Evolutionary conservation across 306 rosid species (phyloP), one percentile per base, ranked within the genome.

Genomic region (Castanospermum australe): DNA sequence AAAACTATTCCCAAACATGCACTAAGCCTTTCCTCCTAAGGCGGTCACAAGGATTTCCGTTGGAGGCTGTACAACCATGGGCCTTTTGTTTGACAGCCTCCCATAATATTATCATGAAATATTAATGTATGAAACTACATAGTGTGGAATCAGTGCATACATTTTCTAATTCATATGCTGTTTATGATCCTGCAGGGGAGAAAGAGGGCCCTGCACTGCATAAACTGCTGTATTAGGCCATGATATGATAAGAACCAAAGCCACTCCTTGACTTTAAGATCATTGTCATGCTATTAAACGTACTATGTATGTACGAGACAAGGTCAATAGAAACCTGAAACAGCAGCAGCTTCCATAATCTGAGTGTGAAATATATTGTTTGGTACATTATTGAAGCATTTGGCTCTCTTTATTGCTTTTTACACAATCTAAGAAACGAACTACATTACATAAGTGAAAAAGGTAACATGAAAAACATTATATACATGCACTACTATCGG

Each of bases 201-300:
- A 82, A 87, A 48, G 88, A 91, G 79, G 79, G 35, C 65, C 63
- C 66, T 86, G 84, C 75, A 80, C 79, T 89, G 79, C 89, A 83
- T 91, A 68, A 84, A 75, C 56, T 89, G 93, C 70, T 91, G 92
- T 62, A 82, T 80, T 38, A 90, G 78, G 84, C 93, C 92, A 70
- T 82, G 88, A 91, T 59, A 65, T 39, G 66, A 51, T 15, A 71
- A 64, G 38, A 35, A 42, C n/a, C 8, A 60, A 64, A 79, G 14
- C 42, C 69, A 57, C 63, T 45, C 39, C 82, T 70, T 55, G 5
- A 79, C 67, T 59, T 36, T 75, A 51, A 67, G 33, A 62, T 41
- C 75, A 75, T 62, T 25, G 62, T 82, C 59, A 36, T 63, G 68
- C 56, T 24, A 73, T 8, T 67, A 60, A 45, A 54, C 20, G 15